phyloP scores from a whole-genome alignment of 495 filamentous ascomycete species.

The Trichoderma erinaceum region DNA sequence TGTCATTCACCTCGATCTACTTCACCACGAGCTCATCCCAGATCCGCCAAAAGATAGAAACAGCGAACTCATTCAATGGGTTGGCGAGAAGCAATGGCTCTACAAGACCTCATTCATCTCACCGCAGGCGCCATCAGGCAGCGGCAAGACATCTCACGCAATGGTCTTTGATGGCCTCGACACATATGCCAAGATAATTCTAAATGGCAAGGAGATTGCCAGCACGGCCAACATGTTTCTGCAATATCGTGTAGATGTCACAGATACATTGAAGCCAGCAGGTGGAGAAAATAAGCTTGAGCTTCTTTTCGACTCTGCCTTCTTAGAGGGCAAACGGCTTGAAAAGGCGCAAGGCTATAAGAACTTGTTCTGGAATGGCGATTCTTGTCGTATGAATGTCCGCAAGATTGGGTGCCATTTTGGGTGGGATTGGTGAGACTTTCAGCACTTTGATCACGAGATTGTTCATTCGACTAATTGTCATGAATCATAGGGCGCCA shows the following conservation, averaged over 20 bases:
- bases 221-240: conserved; percentile 60
- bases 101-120: conserved; percentile 49
- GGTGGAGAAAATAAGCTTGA: conserved; percentile 26
- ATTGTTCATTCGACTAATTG: not conserved
- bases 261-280: conserved; percentile 34
- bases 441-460: not conserved
- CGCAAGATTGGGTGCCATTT: conserved; percentile 70
- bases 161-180: conserved; percentile 61
- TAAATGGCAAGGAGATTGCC: conserved; percentile 51
- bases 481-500: conserved; percentile 69
- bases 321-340: conserved; percentile 28
- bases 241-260: conserved; percentile 33
- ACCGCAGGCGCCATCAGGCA: conserved; percentile 22
- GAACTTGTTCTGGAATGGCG: conserved; percentile 48
- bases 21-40: conserved; percentile 46
- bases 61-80: conserved; percentile 59
- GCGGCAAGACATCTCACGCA: conserved; percentile 37
- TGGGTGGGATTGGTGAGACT: conserved; percentile 68
- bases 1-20: conserved; percentile 58
- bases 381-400: conserved; percentile 51
- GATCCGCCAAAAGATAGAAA: conserved; percentile 59
- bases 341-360: conserved; percentile 32
- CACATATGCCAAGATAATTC: conserved; percentile 54
- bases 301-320: conserved; percentile 35
- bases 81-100: conserved; percentile 58